Conservation (phyloP, 2,329 filamentous ascomycete species). For the Colletotrichum siamense region DNA sequence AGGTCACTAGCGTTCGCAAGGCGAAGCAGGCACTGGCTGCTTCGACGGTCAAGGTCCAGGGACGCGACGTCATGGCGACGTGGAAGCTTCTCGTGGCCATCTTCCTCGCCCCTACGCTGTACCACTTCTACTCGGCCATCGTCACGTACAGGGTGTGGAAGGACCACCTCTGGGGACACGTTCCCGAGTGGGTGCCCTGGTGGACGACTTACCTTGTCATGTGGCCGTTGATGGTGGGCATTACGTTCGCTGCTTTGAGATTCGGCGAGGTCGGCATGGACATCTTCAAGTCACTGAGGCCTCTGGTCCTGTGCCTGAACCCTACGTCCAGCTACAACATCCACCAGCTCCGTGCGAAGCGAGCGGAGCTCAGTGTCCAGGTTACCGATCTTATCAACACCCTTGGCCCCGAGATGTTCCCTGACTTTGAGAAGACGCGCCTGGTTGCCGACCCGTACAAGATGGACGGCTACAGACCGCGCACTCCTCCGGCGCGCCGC, state of each 20-base stretch:
- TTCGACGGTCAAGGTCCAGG: constrained; percentile 87
- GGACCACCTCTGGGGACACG: constrained; percentile 82
- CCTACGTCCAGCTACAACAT: constrained; percentile 86
- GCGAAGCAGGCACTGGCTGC: constrained; percentile 83
- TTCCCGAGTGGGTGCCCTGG: constrained; percentile 80
- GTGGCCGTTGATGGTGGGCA: constrained; percentile 80
- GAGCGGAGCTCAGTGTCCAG: constrained; percentile 77
- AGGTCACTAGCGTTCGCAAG: constrained; percentile 81
- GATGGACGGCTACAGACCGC: constrained; percentile 34
- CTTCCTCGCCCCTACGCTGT: constrained; percentile 81
- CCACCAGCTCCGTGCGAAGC: constrained; percentile 74
- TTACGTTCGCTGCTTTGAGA: constrained; percentile 91
- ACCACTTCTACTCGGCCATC: constrained; percentile 79
- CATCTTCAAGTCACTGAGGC: constrained; percentile 91
- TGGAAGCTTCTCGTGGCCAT: constrained; percentile 93
- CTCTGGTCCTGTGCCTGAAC: constrained; percentile 83
- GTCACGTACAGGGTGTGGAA: constrained; percentile 80
- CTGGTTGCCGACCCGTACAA: constrained; percentile 65
- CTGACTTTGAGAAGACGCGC: constrained; percentile 86
- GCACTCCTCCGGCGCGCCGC: constrained; percentile 35
- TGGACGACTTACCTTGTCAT: constrained; percentile 78
- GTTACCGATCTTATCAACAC: constrained; percentile 95
- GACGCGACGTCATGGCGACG: constrained; percentile 88
- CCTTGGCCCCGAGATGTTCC: constrained; percentile 93
- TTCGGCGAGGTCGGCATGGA: constrained; percentile 99